phyloP scores from a whole-genome alignment of 495 filamentous ascomycete species.

The Acidomyces sp. region DNA sequence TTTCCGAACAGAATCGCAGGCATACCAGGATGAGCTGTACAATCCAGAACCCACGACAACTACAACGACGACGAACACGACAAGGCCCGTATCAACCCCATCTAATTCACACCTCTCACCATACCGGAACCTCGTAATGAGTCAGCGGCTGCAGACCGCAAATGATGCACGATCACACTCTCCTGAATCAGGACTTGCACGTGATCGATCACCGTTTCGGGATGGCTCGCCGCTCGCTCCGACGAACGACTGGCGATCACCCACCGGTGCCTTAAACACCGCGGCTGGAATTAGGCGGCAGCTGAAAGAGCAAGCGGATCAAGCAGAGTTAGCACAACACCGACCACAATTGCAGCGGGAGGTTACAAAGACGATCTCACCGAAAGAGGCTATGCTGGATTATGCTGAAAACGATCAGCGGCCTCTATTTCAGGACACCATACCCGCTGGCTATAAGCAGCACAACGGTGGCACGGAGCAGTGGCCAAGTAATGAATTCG shows the following conservation, averaged over 20 bases:
- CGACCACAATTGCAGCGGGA: conserved; percentile 34
- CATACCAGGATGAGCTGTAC: conserved; percentile 76
- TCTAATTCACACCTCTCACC: conserved; percentile 33
- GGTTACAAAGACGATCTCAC: conserved; percentile 81
- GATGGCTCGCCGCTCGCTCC: conserved; percentile 52
- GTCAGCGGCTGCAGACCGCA: conserved; percentile 50
- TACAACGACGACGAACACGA: conserved; percentile 28
- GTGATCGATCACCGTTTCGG: conserved; percentile 75
- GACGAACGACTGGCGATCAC: conserved; percentile 9
- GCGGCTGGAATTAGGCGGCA: conserved; percentile 47
- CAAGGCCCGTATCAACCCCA: too few relatives aligned
- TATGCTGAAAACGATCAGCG: conserved; percentile 60
- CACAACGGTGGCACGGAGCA: conserved; percentile 22
- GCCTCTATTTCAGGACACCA: conserved; percentile 51
- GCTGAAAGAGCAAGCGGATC: conserved; percentile 46
- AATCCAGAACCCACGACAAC: conserved; percentile 48
- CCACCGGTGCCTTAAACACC: conserved; percentile 31
- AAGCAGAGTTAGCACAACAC: conserved; percentile 31
- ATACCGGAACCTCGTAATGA: conserved; percentile 53
- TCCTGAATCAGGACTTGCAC: conserved; percentile 32
- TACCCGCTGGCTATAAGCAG: conserved; percentile 28
- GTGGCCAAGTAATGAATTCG: conserved; percentile 9
- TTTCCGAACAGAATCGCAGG: conserved; percentile 68
- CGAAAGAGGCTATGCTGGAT: conserved; percentile 82
- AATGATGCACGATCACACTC: conserved; percentile 15